Percentiles rank a stretch among this genome's conserved stretches.
These are phyloP conservation scores for Salix caprea DNA, from an alignment of 345 rosid species.

Conservation along the genomic window DNA sequence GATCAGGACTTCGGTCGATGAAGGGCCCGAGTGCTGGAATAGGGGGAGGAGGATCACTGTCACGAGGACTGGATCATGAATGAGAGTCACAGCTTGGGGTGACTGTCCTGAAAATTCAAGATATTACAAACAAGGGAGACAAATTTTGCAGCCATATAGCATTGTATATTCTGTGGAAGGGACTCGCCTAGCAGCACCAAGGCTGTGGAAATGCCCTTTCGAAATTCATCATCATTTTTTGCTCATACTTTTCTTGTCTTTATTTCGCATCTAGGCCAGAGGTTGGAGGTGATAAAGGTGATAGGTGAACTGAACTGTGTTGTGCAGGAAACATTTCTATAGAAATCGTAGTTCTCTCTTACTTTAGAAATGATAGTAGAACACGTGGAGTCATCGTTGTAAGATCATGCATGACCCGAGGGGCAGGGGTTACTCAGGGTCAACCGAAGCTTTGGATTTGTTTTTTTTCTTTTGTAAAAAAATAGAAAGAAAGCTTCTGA, in stretches of 20 bases:
- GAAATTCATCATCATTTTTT: conserved; percentile 5
- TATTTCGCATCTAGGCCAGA: neutral
- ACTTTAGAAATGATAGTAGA: neutral
- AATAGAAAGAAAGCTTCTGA: too few relatives aligned
- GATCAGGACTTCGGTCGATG: neutral
- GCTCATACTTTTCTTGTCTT: neutral
- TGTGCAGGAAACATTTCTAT: neutral
- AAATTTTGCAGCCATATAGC: conserved; percentile 22
- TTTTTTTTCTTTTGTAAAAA: too few relatives aligned
- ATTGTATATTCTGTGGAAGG: conserved; percentile 7
- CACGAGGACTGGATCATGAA: neutral
- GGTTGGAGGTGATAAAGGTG: neutral
- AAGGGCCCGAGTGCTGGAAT: neutral
- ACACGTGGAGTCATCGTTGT: neutral
- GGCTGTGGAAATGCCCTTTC: neutral
- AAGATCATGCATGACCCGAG: too few relatives aligned
- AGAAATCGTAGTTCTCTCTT: neutral
- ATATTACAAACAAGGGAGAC: neutral
- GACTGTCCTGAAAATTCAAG: neutral
- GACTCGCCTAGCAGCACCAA: neutral
- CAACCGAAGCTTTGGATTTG: too few relatives aligned
- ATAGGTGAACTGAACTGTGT: neutral
- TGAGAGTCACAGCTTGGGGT: neutral
- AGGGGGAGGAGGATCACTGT: neutral
- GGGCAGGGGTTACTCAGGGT: too few relatives aligned